Base-by-base conservation (phyloP, 768 basidiomycete genomes). In the Tylopilus rubrobrunneus region DNA sequence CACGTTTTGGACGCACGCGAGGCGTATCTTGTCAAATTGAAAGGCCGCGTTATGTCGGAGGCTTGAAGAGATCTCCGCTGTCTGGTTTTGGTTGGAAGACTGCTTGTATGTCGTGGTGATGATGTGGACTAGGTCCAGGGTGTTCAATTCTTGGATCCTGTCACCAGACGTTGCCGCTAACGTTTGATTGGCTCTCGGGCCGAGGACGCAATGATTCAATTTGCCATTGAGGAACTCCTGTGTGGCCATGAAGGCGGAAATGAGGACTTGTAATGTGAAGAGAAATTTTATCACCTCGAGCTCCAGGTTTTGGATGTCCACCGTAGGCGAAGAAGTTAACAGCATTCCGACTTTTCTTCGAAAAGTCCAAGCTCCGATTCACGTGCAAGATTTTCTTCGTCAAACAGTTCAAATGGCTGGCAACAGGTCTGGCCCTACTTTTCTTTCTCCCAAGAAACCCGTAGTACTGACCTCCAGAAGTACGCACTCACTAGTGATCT, bases 1-100 rank as follows among this genome's bases (percentile, higher is more conserved):
- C 63, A 66, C 60, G 66, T 58, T 65, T 64, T 48, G 47, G 52
- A 61, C 56, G 65, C 64, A 66, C 59, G 66, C 61, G 59, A 45
- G 36, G 40, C 34, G 27, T 57, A 54, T 46, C 46, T 33, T 44
- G 46, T 45, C 44, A 41, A 45, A 51, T 66, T 58, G 45, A 55
- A 67, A 67, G 60, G 40, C 65, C 63, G 63, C 65, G 54, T 62
- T 60, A 44, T 55, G 51, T 55, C 56, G 45, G 56, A 53, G 45
- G 55, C 36, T 39, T 47, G 51, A 50, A 19, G 40, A 29, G 60
- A 62, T 67, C 62, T 63, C 61, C 63, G 61, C 64, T 51, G 46
- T 56, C 63, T 63, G 44, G 46, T 66, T 64, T 53, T 51, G 58
- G 56, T 50, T 47, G 60, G 19, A 11, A 42, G 31, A 49, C 45